phyloP scores from a whole-genome alignment of 2,329 filamentous ascomycete species.

The Calcarisporium arbuscula region DNA sequence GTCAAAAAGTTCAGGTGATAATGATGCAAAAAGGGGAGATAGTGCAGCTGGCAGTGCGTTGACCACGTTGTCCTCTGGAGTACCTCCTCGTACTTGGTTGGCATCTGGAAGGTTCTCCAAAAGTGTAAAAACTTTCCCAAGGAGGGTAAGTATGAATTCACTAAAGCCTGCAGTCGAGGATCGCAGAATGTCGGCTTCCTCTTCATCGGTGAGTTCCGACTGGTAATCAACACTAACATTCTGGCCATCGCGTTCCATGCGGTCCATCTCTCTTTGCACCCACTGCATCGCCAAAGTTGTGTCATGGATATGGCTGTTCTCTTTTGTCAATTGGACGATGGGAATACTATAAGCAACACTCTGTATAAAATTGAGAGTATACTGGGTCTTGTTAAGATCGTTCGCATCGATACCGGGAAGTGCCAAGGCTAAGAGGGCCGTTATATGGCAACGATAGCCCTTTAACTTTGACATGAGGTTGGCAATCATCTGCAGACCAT shows the following conservation, averaged over 20 bases:
- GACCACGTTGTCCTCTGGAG: slow-evolving; percentile 93
- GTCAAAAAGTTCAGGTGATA: slow-evolving; percentile 92
- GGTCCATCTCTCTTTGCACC: slow-evolving; percentile 90
- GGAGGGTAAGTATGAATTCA: slow-evolving; percentile 84
- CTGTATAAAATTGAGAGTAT: slow-evolving; percentile 92
- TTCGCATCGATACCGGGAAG: slow-evolving; percentile 96
- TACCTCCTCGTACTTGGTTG: slow-evolving; percentile 78
- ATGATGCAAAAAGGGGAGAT: slow-evolving; percentile 79
- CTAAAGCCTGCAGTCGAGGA: slow-evolving; percentile 92
- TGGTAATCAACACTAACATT: slow-evolving; percentile 82
- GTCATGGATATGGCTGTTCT: slow-evolving; percentile 61
- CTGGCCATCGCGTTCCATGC: slow-evolving; percentile 83
- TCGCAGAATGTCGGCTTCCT: slow-evolving; percentile 80
- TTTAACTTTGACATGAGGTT: slow-evolving; percentile 88
- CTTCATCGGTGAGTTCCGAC: slow-evolving; percentile 72
- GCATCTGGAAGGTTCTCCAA: slow-evolving; percentile 93
- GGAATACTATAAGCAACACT: slow-evolving; percentile 95
- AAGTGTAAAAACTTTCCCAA: slow-evolving; percentile 92
- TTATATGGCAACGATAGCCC: slow-evolving; percentile 95
- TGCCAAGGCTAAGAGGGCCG: slow-evolving; percentile 83
- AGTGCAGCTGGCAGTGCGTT: slow-evolving; percentile 91
- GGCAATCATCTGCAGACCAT: slow-evolving; percentile 85
- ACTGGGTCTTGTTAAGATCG: slow-evolving; percentile 91
- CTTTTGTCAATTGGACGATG: slow-evolving; percentile 64
- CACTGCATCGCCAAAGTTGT: slow-evolving; percentile 80